Base-by-base conservation (phyloP, 305 asterid genomes). In the Galium porrigens region DNA sequence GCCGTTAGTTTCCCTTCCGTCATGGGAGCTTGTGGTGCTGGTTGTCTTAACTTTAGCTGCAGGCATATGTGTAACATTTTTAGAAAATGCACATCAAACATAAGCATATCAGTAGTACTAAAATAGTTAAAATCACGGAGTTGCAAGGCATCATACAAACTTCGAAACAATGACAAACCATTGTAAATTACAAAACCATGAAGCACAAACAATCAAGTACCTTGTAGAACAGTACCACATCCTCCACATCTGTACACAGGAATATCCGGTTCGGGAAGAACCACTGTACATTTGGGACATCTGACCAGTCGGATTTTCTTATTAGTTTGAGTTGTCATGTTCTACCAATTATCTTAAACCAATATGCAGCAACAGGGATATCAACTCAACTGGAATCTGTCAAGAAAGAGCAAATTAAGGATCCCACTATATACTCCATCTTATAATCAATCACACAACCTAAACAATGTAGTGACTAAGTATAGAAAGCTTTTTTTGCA, bases 211-310 rank as follows among this genome's bases (percentile, higher is more conserved):
- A 33, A 11, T 0, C 3, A 30, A 56, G 49, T 77, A 91, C 97
- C 94, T 86, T 77, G 76, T 20, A 91, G 96, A 76, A 75, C 52
- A 34, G 87, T 76, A 72, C 79, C 88, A 74, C 97, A 91, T 58
- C 94, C 90, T 67, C 96, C 97, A 78, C 97, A 91, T 71, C 70
- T 49, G 79, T 91, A 88, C 70, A 88, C 61, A 7, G 81, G 79
- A 66, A 81, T 68, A 14, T 80, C 87, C 0, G 94, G 83, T 72
- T 88, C 97, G 9, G 77, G 73, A 20, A 91, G 96, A 77, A 86
- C 63, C 65, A 69, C 20, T 42, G 64, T 76, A 76, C 97, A 91
- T 64, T 52, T 76, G 7, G 97, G 97, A 65, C 97, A 91, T 76
- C 72, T 82, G 67, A 91, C 97, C 4, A 81, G 32, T 54, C 96